Conservation (phyloP, 192 early-diverging fungal species). For the Coemansia umbellata region DNA sequence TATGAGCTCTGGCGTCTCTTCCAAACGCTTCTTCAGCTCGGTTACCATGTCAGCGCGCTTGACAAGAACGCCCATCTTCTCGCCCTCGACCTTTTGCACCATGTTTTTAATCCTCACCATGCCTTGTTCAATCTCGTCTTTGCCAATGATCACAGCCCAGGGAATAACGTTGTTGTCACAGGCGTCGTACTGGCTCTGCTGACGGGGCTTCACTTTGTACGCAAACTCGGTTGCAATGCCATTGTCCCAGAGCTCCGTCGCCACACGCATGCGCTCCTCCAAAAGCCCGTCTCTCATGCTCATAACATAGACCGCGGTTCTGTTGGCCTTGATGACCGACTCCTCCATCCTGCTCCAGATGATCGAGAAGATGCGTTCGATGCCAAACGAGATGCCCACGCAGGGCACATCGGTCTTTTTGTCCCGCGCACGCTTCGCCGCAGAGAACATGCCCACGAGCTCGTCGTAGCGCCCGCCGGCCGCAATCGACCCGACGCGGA, state of each 20-base stretch:
- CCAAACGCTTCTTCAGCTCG: constrained; percentile 56
- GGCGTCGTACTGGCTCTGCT: constrained; percentile 70
- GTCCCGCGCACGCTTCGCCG: constrained; percentile 54
- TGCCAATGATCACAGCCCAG: constrained; percentile 83
- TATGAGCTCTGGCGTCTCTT: too few relatives aligned
- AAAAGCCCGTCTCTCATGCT: constrained; percentile 75
- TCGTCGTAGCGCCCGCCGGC: constrained; percentile 97
- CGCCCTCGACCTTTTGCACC: constrained; percentile 25
- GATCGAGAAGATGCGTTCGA: constrained; percentile 93
- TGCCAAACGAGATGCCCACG: constrained; percentile 92
- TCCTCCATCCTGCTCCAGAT: constrained; percentile 59
- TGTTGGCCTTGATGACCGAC: constrained; percentile 67
- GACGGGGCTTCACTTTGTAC: constrained; percentile 87
- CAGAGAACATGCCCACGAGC: constrained; percentile 92
- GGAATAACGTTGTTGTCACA: constrained; percentile 89
- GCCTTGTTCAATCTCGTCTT: constrained; percentile 72
- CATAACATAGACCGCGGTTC: constrained; percentile 83
- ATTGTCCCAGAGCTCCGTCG: constrained; percentile 86
- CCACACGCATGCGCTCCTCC: constrained; percentile 84
- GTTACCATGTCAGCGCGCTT: constrained; percentile 59
- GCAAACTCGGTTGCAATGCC: constrained; percentile 86
- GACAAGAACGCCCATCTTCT: constrained; percentile 53
- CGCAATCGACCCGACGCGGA: constrained; percentile 92
- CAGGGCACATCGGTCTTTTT: constrained; percentile 75
- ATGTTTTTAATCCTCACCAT: constrained; percentile 88